Percentiles rank a stretch among this genome's conserved stretches.
phyloP scores from a whole-genome alignment of 2,329 filamentous ascomycete genomes.

The Cladophialophora immunda region DNA sequence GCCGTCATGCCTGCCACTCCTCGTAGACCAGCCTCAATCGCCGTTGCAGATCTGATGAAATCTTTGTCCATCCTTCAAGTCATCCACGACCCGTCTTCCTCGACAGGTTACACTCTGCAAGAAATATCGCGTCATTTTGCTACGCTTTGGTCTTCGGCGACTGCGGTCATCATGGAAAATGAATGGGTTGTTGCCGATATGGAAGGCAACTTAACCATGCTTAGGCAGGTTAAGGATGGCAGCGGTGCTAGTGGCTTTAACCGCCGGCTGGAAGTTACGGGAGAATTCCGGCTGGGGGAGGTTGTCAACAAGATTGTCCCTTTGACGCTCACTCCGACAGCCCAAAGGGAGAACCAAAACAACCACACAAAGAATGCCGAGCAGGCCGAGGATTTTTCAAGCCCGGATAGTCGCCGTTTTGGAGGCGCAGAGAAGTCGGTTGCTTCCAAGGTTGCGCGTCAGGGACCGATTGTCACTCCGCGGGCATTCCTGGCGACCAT shows the following conservation, averaged over 20 bases:
- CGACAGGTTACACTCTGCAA: constrained; percentile 56
- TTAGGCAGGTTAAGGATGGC: constrained; percentile 56
- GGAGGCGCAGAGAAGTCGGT: background rate
- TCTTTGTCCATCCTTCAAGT: constrained; percentile 83
- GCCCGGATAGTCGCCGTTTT: constrained; percentile 1
- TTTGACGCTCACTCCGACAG: constrained; percentile 60
- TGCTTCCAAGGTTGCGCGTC: constrained; percentile 7
- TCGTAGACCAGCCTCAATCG: constrained; percentile 68
- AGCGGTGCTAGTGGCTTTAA: constrained; percentile 73
- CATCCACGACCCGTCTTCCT: constrained; percentile 43
- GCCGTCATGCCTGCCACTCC: constrained; percentile 66
- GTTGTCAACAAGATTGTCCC: constrained; percentile 89
- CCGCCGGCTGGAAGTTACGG: constrained; percentile 73
- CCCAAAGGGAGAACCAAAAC: constrained; percentile 5
- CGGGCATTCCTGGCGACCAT: constrained; percentile 90
- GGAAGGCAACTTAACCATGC: constrained; percentile 84
- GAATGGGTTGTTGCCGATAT: constrained; percentile 85
- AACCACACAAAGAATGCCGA: background rate
- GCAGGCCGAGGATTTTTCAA: constrained; percentile 10
- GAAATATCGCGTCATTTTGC: constrained; percentile 84
- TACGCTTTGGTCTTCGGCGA: constrained; percentile 81
- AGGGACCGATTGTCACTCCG: constrained; percentile 74
- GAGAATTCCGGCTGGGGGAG: constrained; percentile 87
- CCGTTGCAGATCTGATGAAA: constrained; percentile 93
- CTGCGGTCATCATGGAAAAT: constrained; percentile 75